Evolutionary conservation across 495 filamentous ascomycete species (phyloP).

Genomic region (Aspergillus bridgeri): DNA sequence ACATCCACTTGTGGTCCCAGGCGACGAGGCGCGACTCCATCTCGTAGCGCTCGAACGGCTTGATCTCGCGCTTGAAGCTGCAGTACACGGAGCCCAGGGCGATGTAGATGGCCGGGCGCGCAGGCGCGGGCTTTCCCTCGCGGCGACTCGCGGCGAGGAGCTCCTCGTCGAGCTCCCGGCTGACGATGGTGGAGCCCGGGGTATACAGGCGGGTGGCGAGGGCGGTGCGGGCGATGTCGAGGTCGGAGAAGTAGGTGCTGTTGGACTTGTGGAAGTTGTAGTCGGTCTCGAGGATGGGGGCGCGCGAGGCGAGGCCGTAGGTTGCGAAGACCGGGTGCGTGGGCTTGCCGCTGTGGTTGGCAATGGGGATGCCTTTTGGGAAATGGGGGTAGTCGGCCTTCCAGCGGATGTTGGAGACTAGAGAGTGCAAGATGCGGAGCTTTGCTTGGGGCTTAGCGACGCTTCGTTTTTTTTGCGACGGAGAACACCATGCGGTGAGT

Average conservation of each 20-base stretch:
- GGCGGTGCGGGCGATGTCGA: constrained; percentile 65
- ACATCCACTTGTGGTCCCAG: constrained; percentile 88
- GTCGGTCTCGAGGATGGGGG: constrained; percentile 56
- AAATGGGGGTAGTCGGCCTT: constrained; percentile 36
- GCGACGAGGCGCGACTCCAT: constrained; percentile 61
- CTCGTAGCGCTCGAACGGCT: constrained; percentile 62
- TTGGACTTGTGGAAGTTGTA: constrained; percentile 74
- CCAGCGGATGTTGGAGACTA: constrained; percentile 49
- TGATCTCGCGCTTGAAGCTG: constrained; percentile 65
- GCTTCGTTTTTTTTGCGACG: not conserved
- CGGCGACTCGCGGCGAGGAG: constrained; percentile 30
- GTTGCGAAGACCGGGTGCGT: constrained; percentile 56
- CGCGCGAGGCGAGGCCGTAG: constrained; percentile 49
- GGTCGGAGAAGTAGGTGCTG: constrained; percentile 71
- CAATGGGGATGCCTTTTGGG: constrained; percentile 28
- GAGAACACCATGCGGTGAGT: not conserved
- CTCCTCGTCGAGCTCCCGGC: constrained; percentile 44
- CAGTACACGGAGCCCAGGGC: constrained; percentile 63
- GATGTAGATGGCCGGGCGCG: constrained; percentile 48
- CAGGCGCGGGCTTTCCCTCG: constrained; percentile 41
- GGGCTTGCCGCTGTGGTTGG: constrained; percentile 30
- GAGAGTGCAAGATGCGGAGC: constrained; percentile 50
- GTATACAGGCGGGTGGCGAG: constrained; percentile 57
- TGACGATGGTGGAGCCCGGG: constrained; percentile 51
- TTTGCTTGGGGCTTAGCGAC: constrained; percentile 22